These are phyloP conservation scores for Alternaria postmessia DNA, from an alignment of 2,329 filamentous ascomycete species.

Conservation along the genomic window DNA sequence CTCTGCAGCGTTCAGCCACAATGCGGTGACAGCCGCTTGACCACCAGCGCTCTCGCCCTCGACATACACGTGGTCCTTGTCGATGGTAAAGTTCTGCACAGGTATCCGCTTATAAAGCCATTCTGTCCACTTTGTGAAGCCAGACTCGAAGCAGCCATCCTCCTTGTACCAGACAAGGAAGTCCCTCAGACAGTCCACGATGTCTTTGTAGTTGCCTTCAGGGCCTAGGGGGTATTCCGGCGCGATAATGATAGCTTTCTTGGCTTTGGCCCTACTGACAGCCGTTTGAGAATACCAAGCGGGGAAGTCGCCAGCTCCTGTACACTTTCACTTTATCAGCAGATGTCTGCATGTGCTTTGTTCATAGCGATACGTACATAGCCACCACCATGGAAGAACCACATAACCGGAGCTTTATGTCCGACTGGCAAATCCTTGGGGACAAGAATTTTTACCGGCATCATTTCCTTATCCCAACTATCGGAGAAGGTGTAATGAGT, in stretches of 20 bases:
- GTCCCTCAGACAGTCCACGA: neutral
- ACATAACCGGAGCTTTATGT: neutral
- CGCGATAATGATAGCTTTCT: neutral
- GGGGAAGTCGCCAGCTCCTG: neutral
- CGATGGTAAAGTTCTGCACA: neutral
- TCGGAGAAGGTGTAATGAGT: neutral
- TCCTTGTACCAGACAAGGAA: neutral
- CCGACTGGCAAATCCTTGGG: neutral
- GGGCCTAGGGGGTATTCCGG: neutral
- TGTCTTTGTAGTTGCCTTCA: neutral
- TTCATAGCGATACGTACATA: neutral
- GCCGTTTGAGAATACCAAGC: neutral
- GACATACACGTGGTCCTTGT: neutral
- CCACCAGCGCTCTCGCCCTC: neutral
- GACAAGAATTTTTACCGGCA: neutral
- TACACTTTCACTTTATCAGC: neutral
- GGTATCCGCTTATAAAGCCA: no score
- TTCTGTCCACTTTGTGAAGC: no score
- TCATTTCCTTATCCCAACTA: neutral
- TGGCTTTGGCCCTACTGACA: neutral
- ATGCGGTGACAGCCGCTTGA: neutral
- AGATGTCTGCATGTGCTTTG: neutral
- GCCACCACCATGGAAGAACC: neutral
- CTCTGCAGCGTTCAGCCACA: no score
- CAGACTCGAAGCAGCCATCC: neutral